A percentile compares a stretch with the other conserved stretches of the same genome.
These are phyloP conservation scores for Colletotrichum scovillei DNA, from an alignment of 2,329 filamentous ascomycete species.

Conservation along the genomic window DNA sequence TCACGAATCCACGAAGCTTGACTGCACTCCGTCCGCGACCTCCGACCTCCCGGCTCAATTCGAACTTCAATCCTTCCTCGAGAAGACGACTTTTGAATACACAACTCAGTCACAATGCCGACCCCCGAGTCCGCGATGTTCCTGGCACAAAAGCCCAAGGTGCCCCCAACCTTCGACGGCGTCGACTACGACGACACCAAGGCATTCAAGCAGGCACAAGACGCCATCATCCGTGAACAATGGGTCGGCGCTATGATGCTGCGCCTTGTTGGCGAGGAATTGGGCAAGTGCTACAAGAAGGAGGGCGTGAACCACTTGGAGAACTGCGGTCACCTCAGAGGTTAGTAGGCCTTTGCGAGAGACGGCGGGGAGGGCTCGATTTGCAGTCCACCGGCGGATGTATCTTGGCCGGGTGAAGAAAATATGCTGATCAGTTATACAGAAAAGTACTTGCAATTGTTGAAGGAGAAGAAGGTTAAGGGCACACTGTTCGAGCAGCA, in stretches of 20 bases:
- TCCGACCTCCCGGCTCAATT: slow-evolving; percentile 7
- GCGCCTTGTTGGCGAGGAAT: slow-evolving; percentile 81
- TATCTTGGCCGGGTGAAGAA: not conserved
- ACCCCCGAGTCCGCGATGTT: slow-evolving; percentile 86
- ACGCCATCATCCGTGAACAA: slow-evolving; percentile 85
- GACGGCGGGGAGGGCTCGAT: not conserved
- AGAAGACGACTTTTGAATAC: not conserved
- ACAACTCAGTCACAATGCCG: slow-evolving; percentile 67
- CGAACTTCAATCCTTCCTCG: not conserved
- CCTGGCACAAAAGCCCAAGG: slow-evolving; percentile 85
- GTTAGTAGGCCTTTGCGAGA: slow-evolving; percentile 61
- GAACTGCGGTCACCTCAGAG: slow-evolving; percentile 85
- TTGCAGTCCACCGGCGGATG: not conserved
- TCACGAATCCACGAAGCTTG: slow-evolving; percentile 21
- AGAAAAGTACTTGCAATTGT: slow-evolving; percentile 84
- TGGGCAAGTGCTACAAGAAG: slow-evolving; percentile 86
- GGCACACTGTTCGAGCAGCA: slow-evolving; percentile 85
- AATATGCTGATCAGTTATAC: slow-evolving; percentile 30
- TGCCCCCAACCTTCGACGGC: slow-evolving; percentile 85
- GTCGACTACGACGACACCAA: slow-evolving; percentile 88
- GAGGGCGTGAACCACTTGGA: slow-evolving; percentile 90
- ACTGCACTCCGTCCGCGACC: slow-evolving; percentile 13
- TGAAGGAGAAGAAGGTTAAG: slow-evolving; percentile 81
- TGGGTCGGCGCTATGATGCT: slow-evolving; percentile 94
- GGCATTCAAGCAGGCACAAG: slow-evolving; percentile 84